Evolutionary conservation across 2,329 filamentous ascomycete genomes (phyloP), one percentile per base, ranked within the genome.

Genomic region (Pezicula carpinea): DNA sequence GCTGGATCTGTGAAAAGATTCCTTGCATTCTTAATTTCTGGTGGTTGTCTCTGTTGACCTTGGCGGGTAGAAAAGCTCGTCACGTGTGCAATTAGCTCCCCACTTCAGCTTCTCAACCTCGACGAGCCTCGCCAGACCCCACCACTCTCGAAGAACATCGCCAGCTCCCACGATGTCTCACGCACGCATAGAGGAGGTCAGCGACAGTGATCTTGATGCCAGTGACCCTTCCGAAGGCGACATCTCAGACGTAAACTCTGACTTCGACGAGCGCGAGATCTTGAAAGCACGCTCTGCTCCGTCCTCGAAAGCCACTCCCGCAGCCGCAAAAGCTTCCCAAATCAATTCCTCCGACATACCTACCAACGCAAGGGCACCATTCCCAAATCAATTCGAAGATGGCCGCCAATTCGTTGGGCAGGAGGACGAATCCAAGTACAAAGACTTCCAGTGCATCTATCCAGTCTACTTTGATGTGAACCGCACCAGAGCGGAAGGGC

Each of bases 391-490:
- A 58, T 46, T 50, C 59, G 57, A 55, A 58, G 66, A 58, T 56
- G 58, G 58, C 49, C 65, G 61, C 53, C 64, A 55, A 61, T 66
- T 66, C 59, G 54, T 66, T 39, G 50, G 59, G 43, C 57, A 65
- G 47, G 67, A 72, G 55, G 73, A 81, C 64, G 70, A 77, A 43
- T 64, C 71, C 54, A 70, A 74, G 58, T 85, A 89, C 67, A 87
- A 85, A 63, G 73, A 82, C 68, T 96, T 83, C 73, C 87, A 93
- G 67, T 92, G 89, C 69, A 76, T 99, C 21, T 99, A 99, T 72
- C 92, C 93, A 0, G 73, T 97, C 50, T 99, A 99, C 77, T 99
- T 99, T 63, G 92, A 96, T 75, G 78, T 77, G 54, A 73, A 74
- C 19, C 82, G 88, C 43, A 79, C 81, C 35, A 83, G 91, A 48